phyloP scores from a whole-genome alignment of 2,329 filamentous ascomycete genomes.

The Venturia effusa region DNA sequence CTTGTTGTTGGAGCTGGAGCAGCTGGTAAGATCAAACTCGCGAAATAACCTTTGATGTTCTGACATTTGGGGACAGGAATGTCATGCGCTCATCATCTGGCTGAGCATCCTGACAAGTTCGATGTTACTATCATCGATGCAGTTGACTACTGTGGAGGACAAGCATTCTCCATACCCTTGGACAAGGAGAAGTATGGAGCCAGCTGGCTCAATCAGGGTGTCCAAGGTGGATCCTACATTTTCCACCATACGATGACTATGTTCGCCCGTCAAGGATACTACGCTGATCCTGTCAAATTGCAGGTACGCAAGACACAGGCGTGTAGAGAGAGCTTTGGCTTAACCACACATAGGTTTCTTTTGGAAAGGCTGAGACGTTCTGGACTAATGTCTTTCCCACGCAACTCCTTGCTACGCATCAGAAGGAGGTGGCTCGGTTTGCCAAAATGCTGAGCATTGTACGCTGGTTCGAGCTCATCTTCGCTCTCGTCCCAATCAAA shows the following conservation, averaged over 20 bases:
- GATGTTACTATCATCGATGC: constrained; percentile 52
- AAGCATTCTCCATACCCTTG: constrained; percentile 47
- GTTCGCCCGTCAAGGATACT: constrained; percentile 46
- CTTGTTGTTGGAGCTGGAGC: constrained; percentile 30
- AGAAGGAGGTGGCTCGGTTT: constrained; percentile 45
- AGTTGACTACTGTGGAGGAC: constrained; percentile 47
- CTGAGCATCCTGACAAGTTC: constrained; percentile 54
- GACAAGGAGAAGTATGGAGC: constrained; percentile 47
- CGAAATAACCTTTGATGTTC: too few species aligned
- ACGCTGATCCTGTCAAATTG: constrained; percentile 46
- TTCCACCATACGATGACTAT: constrained; percentile 59
- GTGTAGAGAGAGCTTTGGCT: not conserved
- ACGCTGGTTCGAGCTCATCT: constrained; percentile 48
- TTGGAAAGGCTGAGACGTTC: constrained; percentile 52
- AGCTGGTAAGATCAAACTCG: constrained; percentile 21
- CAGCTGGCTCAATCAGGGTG: constrained; percentile 50
- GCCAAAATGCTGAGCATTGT: constrained; percentile 44
- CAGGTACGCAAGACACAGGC: constrained; percentile 28
- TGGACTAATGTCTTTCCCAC: constrained; percentile 58
- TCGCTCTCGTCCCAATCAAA: constrained; percentile 51
- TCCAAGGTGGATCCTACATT: constrained; percentile 54
- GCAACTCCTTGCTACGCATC: constrained; percentile 43
- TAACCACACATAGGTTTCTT: constrained; percentile 36
- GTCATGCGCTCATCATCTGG: constrained; percentile 57
- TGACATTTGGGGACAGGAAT: constrained; percentile 33